phyloP scores from a whole-genome alignment of 2,329 filamentous ascomycete species.

The Aspergillus thermomutatus region DNA sequence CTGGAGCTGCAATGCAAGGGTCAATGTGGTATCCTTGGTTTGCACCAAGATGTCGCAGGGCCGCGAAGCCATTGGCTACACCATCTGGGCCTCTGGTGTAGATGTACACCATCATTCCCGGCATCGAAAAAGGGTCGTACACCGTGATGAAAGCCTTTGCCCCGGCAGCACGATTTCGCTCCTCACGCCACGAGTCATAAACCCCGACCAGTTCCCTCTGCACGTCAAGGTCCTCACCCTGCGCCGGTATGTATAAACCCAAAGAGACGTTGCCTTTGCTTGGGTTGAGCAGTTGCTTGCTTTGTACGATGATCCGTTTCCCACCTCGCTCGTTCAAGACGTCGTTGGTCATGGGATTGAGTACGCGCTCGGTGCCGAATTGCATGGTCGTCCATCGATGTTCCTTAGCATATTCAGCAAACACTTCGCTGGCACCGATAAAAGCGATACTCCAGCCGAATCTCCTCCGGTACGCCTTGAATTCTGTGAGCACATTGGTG shows the following conservation, averaged over 20 bases:
- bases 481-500: slow-evolving; percentile 31
- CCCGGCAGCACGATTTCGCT: slow-evolving; percentile 28
- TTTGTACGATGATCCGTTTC: slow-evolving; percentile 38
- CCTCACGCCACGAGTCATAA: slow-evolving; percentile 38
- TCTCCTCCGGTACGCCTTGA: slow-evolving; percentile 30
- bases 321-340: slow-evolving; percentile 34
- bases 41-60: not conserved
- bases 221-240: slow-evolving; percentile 27
- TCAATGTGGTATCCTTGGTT: not conserved
- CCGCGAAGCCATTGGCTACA: not conserved
- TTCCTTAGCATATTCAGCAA: slow-evolving; percentile 29
- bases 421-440: slow-evolving; percentile 34
- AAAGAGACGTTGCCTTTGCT: slow-evolving; percentile 33
- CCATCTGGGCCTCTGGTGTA: not conserved
- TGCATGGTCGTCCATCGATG: slow-evolving; percentile 35
- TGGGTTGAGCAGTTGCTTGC: slow-evolving; percentile 35
- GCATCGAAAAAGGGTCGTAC: slow-evolving; percentile 27
- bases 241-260: slow-evolving; percentile 33
- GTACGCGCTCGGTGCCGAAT: slow-evolving; percentile 38
- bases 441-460: slow-evolving; percentile 34
- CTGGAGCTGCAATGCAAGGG: not conserved
- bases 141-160: slow-evolving; percentile 40
- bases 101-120: not conserved
- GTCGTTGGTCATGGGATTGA: slow-evolving; percentile 41
- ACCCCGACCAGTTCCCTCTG: slow-evolving; percentile 32